Evolutionary conservation across 2,329 filamentous ascomycete species (phyloP), one percentile per base, ranked within the genome.

Genomic region (Leptographium procerum): DNA sequence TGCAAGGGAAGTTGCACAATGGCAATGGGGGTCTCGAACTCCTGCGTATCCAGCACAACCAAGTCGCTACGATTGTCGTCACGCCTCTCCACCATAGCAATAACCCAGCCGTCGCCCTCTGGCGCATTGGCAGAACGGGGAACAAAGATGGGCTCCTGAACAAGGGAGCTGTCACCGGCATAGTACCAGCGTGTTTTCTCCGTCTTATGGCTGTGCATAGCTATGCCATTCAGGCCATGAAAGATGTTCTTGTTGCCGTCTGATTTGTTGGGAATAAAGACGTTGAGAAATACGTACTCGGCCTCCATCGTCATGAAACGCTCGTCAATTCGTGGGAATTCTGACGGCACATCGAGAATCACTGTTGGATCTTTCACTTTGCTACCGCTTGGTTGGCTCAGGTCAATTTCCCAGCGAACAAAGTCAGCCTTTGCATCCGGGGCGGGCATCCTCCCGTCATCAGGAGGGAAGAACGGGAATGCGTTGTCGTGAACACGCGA

Each of bases 241-340:
- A 48, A 55, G 19, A 55, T 47, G 28, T 55, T 55, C 40, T 55
- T 55, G 40, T n/a, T n/a, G 14, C 53, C 53, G 40, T 56, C 22
- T 10, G 55, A 36, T 31, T 26, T 40, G n/a, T 11, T 14, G 28
- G 40, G 45, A 7, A 56, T 34, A 22, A 56, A 56, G 26, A 55
- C 53, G 19, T 56, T 56, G n/a, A 56, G 43, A 40, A 51, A 36
- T n/a, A 51, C 33, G 8, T 8, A 50, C 11, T 50, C 45, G 16
- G 34, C 10, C 22, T 54, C 43, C 50, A 55, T 31, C n/a, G 31
- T 56, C 52, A 55, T 47, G 47, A 73, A 69, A 8, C 75, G 69
- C 58, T 77, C 75, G 56, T 77, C 75, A 22, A 77, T 69, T 26
- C 74, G 69, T 4, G 73, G 72, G 33, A 70, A 67, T 47, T 73